These are phyloP conservation scores for Trebouxia sp. DNA, from an alignment of 139 green algal species.

Conservation along the genomic window DNA sequence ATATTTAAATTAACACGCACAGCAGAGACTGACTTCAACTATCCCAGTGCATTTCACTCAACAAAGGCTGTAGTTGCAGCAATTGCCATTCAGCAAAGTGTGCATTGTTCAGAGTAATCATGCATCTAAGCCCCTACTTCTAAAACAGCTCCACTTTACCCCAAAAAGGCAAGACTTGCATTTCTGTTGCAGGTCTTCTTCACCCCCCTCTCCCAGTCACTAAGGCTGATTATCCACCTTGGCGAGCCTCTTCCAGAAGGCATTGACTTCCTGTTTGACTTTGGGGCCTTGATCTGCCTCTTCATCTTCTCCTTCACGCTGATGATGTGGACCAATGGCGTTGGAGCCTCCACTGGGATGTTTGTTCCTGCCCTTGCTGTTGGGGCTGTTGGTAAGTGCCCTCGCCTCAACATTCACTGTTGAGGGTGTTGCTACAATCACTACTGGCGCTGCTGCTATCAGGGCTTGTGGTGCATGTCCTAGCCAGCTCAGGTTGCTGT, in stretches of 20 bases:
- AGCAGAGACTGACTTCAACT: not conserved
- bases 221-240: slow-evolving; percentile 69
- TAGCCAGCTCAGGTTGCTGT: too few species aligned
- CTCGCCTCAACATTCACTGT: not conserved
- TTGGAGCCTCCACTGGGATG: slow-evolving; percentile 70
- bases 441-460: too few species aligned
- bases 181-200: slow-evolving; percentile 64
- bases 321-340: slow-evolving; percentile 76
- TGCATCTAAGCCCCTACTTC: not conserved
- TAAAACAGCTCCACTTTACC: not conserved
- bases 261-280: slow-evolving; percentile 35
- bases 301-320: slow-evolving; percentile 58
- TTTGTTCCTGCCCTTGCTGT: slow-evolving; percentile 77
- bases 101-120: not conserved
- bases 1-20: too few species aligned
- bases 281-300: slow-evolving; percentile 48
- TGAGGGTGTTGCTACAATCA: not conserved
- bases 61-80: too few species aligned
- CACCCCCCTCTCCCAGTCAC: slow-evolving; percentile 60
- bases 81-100: too few species aligned
- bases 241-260: slow-evolving; percentile 51
- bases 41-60: not conserved
- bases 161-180: not conserved
- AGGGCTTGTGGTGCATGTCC: too few species aligned
- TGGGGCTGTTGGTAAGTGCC: slow-evolving; percentile 52